phyloP scores from a whole-genome alignment of 2,329 filamentous ascomycete species.

The Eutypella sp. region DNA sequence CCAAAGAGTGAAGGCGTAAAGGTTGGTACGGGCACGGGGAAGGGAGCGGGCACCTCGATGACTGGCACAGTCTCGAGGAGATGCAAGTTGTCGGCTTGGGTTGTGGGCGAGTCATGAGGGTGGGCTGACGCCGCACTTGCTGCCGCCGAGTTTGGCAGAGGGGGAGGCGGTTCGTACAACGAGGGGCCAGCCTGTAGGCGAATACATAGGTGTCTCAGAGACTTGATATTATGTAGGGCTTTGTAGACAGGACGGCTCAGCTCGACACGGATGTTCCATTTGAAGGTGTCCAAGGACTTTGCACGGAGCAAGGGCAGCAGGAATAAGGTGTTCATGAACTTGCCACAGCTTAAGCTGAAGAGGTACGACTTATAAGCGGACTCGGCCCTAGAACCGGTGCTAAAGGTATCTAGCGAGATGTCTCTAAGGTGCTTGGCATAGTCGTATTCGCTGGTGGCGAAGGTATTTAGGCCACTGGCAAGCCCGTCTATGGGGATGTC shows the following conservation, averaged over 20 bases:
- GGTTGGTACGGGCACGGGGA: slow-evolving; percentile 21
- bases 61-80: neutral
- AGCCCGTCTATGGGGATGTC: slow-evolving; percentile 53
- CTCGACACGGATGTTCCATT: slow-evolving; percentile 62
- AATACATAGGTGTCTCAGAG: slow-evolving; percentile 50
- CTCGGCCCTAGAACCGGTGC: slow-evolving; percentile 48
- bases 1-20: slow-evolving; percentile 25
- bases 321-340: slow-evolving; percentile 59
- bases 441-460: slow-evolving; percentile 59
- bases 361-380: slow-evolving; percentile 49
- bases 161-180: slow-evolving; percentile 45
- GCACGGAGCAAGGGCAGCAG: slow-evolving; percentile 52
- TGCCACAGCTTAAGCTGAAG: slow-evolving; percentile 52
- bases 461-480: slow-evolving; percentile 54
- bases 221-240: slow-evolving; percentile 48
- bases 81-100: neutral
- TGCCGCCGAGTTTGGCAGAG: slow-evolving; percentile 32
- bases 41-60: slow-evolving; percentile 5
- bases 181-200: slow-evolving; percentile 55
- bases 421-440: slow-evolving; percentile 55
- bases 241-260: slow-evolving; percentile 54
- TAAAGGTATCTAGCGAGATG: slow-evolving; percentile 52
- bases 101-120: neutral
- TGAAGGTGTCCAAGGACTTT: slow-evolving; percentile 50
- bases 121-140: neutral